A percentile compares a stretch with the other conserved stretches of the same genome.
phyloP scores from a whole-genome alignment of 129 eudicot genomes.

The Helianthus annuus region HanXRQr2.0-SUNRISE NC_035441.2:147873427-147873926 shows the following conservation, averaged over 20 bases:
- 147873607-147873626: slow-evolving; percentile 55
- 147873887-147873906: slow-evolving; percentile 25
- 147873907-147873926: slow-evolving; percentile 5
- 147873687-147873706: neutral
- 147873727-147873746: slow-evolving; percentile 94
- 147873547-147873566: neutral
- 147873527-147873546: slow-evolving; percentile 1
- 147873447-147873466: slow-evolving; percentile 94
- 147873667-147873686: neutral
- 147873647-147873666: neutral
- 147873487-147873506: neutral
- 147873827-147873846: slow-evolving; percentile 18
- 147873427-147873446: slow-evolving; percentile 15
- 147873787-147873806: slow-evolving; percentile 76
- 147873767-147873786: slow-evolving; percentile 87
- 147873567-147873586: slow-evolving; percentile 75
- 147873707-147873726: slow-evolving; percentile 30
- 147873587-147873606: slow-evolving; percentile 95
- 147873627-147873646: neutral
- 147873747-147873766: slow-evolving; percentile 86
- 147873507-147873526: neutral
- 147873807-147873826: slow-evolving; percentile 57
- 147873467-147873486: slow-evolving; percentile 90
- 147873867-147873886: slow-evolving; percentile 40
- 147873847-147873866: slow-evolving; percentile 11